A percentile compares a stretch with the other conserved stretches of the same genome.
Conservation (phyloP, 2,329 filamentous ascomycete species). For the Phaeosphaeriaceae sp. region DNA sequence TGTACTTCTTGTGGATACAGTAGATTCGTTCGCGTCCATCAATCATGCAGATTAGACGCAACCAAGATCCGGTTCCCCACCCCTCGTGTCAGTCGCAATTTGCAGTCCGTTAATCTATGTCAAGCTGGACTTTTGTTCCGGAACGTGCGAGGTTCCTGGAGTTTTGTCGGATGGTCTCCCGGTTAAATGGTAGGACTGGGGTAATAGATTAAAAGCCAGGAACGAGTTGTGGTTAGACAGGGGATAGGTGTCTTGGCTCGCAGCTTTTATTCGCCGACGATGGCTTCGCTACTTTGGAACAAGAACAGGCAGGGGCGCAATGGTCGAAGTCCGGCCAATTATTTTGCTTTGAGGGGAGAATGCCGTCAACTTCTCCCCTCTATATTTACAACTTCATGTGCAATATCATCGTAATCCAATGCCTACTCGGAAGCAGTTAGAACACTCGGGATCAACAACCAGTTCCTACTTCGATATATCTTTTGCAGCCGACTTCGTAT, state of each 20-base stretch:
- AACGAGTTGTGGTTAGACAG: not conserved
- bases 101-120: conserved; percentile 10
- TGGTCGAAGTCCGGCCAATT: too few relatives aligned
- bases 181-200: conserved; percentile 20
- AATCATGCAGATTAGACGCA: conserved; percentile 18
- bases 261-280: conserved; percentile 3
- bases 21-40: conserved; percentile 9
- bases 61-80: conserved; percentile 24
- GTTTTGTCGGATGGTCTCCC: conserved; percentile 8
- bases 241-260: not conserved
- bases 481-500: not conserved
- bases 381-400: not conserved
- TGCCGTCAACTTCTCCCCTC: not conserved
- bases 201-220: conserved; percentile 8
- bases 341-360: not conserved
- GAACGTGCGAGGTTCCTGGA: conserved; percentile 3
- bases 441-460: not conserved
- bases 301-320: not conserved
- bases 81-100: conserved; percentile 26
- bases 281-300: not conserved
- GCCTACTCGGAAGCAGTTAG: too few relatives aligned
- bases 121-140: conserved; percentile 5
- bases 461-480: not conserved
- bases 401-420: too few relatives aligned
- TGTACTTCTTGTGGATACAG: conserved; percentile 4